A percentile compares a stretch with the other conserved stretches of the same genome.
phyloP scores from a whole-genome alignment of 495 filamentous ascomycete species.

The Rusavskia elegans region DNA sequence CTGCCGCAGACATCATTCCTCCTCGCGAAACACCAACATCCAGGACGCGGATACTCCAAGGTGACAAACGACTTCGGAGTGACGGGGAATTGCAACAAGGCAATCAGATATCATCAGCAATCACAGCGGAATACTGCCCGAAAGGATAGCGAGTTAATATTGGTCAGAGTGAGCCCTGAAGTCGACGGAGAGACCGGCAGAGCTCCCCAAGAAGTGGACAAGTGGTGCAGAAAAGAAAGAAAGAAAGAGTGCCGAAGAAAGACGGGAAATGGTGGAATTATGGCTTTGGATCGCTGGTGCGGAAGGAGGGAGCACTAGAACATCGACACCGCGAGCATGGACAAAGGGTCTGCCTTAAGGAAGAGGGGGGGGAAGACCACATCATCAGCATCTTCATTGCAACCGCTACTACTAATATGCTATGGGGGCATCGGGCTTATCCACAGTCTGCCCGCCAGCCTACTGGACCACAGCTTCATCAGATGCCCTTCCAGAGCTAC shows the following conservation, averaged over 20 bases:
- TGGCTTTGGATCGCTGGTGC: slow-evolving; percentile 8
- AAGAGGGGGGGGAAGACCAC: slow-evolving; percentile 9
- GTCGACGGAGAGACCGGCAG: not conserved
- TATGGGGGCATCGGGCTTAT: not conserved
- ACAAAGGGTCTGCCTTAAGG: slow-evolving; percentile 3
- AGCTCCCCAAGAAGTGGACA: not conserved
- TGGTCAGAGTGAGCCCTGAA: not conserved
- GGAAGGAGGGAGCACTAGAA: slow-evolving; percentile 14
- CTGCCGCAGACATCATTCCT: slow-evolving; percentile 4
- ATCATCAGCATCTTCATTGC: slow-evolving; percentile 8
- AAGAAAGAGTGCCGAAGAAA: not conserved
- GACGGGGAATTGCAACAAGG: not conserved
- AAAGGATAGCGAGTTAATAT: not conserved
- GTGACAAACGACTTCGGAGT: not conserved
- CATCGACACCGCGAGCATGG: slow-evolving; percentile 8
- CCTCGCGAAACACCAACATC: not conserved
- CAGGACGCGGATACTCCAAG: not conserved
- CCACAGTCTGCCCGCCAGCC: too few species aligned
- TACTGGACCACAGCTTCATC: not conserved
- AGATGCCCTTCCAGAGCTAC: not conserved
- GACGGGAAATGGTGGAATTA: slow-evolving; percentile 1
- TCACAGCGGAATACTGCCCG: not conserved
- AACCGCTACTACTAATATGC: slow-evolving; percentile 1
- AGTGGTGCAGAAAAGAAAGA: not conserved
- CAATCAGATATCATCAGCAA: not conserved